Base-by-base conservation (phyloP, 192 early-diverging fungal genomes). In the Geosiphon pyriformis region DNA sequence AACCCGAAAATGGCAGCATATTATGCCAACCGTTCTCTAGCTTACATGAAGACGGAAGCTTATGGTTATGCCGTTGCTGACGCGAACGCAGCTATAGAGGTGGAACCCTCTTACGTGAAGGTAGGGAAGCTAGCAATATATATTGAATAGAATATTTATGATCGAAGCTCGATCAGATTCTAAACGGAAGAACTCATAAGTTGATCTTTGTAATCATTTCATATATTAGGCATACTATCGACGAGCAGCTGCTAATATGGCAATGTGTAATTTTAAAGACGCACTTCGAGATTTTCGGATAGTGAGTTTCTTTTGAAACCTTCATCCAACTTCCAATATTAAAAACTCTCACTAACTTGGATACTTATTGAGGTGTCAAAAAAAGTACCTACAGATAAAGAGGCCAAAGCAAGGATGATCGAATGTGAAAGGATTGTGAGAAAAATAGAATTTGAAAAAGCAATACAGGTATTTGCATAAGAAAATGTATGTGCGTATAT, bases 381-480 rank as follows among this genome's bases (percentile, higher is more conserved):
- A 60, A 80, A 87, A 50, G 83, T 84, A 25, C 97, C 94, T 1
- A 78, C 69, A 12, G 94, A 98, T 70, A 83, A 81, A 33, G 87
- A 87, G 69, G 97, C 90, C 11, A 81, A 82, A 52, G 59, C 76
- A 34, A 94, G 95, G 73, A 83, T 96, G 32, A 67, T 74, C 6
- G 93, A 93, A 71, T 96, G 94, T 71, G 90, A 95, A 69, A 97
- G 96, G 75, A 92, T 94, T 69, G 85, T 90, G 30, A 85, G 87
- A 26, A 80, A 90, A 29, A 81, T 88, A 46, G 85, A 90, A 66
- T 97, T 99, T 79, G 95, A 95, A 78, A 86, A 90, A 74, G 97
- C 97, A 4, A 97, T 99, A 68, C 81, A 83, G 49, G 83, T 87
- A 69, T 76, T 84, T 34, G 74, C n/a, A n/a, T n/a, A n/a, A n/a